Evolutionary conservation across 2,329 filamentous ascomycete species (phyloP).

Genomic region (Fusarium chaquense): DNA sequence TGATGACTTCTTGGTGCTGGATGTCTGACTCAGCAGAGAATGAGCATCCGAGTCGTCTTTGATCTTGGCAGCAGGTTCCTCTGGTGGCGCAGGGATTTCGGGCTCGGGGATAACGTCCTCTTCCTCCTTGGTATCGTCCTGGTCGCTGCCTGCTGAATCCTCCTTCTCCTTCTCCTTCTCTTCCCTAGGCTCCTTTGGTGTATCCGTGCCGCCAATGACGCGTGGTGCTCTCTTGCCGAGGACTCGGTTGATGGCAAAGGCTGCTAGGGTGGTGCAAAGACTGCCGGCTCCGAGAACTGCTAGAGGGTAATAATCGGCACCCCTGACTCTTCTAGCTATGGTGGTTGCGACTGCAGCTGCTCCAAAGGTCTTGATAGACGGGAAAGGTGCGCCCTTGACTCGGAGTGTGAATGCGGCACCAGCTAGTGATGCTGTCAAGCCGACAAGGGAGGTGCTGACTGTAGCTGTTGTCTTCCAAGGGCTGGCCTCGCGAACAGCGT

Average conservation of each 20-base stretch:
- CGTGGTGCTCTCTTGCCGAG: conserved; percentile 31
- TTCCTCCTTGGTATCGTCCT: conserved; percentile 28
- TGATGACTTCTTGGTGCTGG: conserved; percentile 24
- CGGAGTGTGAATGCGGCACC: conserved; percentile 25
- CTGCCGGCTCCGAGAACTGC: conserved; percentile 28
- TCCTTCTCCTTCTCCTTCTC: conserved; percentile 29
- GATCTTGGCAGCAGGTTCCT: conserved; percentile 11
- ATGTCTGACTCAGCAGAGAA: conserved; percentile 18
- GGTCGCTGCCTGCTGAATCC: conserved; percentile 25
- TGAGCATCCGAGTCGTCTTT: conserved; percentile 27
- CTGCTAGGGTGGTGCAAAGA: conserved; percentile 31
- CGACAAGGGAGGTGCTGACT: conserved; percentile 31
- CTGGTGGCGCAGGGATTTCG: conserved; percentile 1
- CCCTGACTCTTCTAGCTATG: conserved; percentile 20
- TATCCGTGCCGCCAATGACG: conserved; percentile 27
- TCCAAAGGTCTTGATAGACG: conserved; percentile 18
- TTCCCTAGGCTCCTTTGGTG: conserved; percentile 22
- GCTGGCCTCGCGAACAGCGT: conserved; percentile 24
- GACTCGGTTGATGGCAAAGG: conserved; percentile 20
- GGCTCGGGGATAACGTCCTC: conserved; percentile 11
- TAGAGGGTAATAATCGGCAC: conserved; percentile 27
- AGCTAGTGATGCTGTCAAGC: conserved; percentile 28
- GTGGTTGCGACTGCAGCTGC: conserved; percentile 13
- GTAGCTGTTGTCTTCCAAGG: conserved; percentile 36
- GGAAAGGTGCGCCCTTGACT: conserved; percentile 31